These are phyloP conservation scores for Akanthomyces lecanii DNA, from an alignment of 2,329 filamentous ascomycete genomes.

Conservation along the genomic window DNA sequence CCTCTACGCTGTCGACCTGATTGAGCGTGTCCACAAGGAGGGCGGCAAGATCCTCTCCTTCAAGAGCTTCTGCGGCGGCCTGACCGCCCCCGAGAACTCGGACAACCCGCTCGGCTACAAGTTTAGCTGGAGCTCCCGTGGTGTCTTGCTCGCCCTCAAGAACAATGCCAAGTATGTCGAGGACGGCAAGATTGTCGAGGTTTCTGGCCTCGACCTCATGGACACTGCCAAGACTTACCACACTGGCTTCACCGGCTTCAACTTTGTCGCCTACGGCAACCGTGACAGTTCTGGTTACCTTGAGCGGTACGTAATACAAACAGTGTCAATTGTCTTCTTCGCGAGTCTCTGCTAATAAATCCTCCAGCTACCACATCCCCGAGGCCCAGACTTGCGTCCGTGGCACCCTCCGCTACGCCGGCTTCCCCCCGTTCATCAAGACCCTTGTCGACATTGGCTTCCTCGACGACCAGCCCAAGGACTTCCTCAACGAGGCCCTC, in stretches of 20 bases:
- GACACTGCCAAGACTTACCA: constrained; percentile 86
- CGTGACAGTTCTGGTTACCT: constrained; percentile 83
- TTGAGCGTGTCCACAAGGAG: constrained; percentile 78
- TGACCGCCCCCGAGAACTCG: constrained; percentile 66
- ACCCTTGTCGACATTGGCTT: constrained; percentile 87
- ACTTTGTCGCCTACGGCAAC: constrained; percentile 91
- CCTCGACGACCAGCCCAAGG: constrained; percentile 65
- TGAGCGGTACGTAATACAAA: constrained; percentile 49
- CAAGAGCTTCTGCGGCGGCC: constrained; percentile 78
- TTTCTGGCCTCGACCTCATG: constrained; percentile 72
- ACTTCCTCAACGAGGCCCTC: constrained; percentile 62
- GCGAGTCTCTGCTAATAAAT: neutral
- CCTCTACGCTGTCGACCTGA: constrained; percentile 79
- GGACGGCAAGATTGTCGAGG: constrained; percentile 68
- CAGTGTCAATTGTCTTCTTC: neutral
- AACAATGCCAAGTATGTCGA: constrained; percentile 83
- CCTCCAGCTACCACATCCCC: constrained; percentile 68
- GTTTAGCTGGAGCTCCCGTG: constrained; percentile 44
- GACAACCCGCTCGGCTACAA: constrained; percentile 93
- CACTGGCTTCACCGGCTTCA: constrained; percentile 76
- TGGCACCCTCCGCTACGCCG: constrained; percentile 76
- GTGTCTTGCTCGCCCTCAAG: constrained; percentile 79
- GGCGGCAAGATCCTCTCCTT: constrained; percentile 84
- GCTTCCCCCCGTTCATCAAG: constrained; percentile 88
- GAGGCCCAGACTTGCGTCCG: constrained; percentile 87